Conservation (phyloP, 768 basidiomycete species). For the Boletellus ananas region DNA sequence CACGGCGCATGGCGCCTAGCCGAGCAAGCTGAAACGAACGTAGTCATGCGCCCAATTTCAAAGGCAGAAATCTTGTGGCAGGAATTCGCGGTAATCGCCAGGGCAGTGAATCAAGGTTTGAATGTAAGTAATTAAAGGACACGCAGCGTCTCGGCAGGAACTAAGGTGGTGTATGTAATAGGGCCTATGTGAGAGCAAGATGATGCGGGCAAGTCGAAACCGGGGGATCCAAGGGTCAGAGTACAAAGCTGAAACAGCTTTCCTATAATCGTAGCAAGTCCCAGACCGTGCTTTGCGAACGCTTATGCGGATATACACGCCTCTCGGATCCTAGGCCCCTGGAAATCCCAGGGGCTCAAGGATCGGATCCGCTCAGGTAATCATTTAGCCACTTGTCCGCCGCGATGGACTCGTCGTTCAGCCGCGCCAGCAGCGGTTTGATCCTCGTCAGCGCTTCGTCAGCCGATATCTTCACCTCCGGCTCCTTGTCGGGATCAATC, state of each 20-base stretch:
- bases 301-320: slow-evolving; percentile 10
- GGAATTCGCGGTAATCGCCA: not conserved
- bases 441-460: slow-evolving; percentile 60
- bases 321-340: slow-evolving; percentile 4
- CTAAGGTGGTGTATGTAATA: slow-evolving; percentile 22
- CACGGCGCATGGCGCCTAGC: no score
- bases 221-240: slow-evolving; percentile 16
- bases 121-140: slow-evolving; percentile 23
- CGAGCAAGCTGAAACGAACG: no score
- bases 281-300: slow-evolving; percentile 13
- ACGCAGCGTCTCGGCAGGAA: slow-evolving; percentile 20
- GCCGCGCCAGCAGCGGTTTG: slow-evolving; percentile 47
- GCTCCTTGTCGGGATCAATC: slow-evolving; percentile 51
- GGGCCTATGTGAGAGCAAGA: slow-evolving; percentile 16
- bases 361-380: slow-evolving; percentile 11
- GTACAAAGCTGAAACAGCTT: slow-evolving; percentile 24
- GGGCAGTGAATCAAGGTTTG: slow-evolving; percentile 13
- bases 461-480: slow-evolving; percentile 38
- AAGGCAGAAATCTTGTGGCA: no score
- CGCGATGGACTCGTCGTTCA: slow-evolving; percentile 63
- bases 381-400: slow-evolving; percentile 68
- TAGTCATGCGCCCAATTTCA: no score
- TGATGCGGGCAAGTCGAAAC: slow-evolving; percentile 12
- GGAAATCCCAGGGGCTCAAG: slow-evolving; percentile 2
- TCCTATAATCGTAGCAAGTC: slow-evolving; percentile 16